Conservation (phyloP, 352 stramenopile species). For the Pythium grandisporangium region DNA sequence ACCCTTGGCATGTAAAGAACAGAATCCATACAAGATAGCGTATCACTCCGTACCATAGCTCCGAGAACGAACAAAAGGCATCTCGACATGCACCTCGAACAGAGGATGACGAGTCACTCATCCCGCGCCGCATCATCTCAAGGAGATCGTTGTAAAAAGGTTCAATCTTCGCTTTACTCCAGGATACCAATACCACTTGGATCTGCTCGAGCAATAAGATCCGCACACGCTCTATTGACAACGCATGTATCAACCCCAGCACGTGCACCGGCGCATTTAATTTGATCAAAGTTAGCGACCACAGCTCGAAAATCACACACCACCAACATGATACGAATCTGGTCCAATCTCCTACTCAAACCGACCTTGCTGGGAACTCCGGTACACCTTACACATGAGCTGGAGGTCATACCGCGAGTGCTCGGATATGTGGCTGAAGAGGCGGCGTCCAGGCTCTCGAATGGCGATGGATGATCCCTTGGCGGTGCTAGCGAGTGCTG, state of each 20-base stretch:
- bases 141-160: conserved; percentile 35
- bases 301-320: too few relatives aligned
- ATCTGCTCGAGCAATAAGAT: conserved; percentile 51
- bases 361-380: conserved; percentile 34
- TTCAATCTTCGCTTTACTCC: conserved; percentile 34
- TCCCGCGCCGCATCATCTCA: conserved; percentile 31
- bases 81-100: conserved; percentile 41
- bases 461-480: conserved; percentile 46
- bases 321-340: too few relatives aligned
- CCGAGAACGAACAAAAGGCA: conserved; percentile 29
- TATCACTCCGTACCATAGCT: conserved; percentile 49
- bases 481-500: conserved; percentile 32
- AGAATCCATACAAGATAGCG: too few relatives aligned
- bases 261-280: too few relatives aligned
- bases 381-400: conserved; percentile 33
- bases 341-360: too few relatives aligned
- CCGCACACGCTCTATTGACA: conserved; percentile 32
- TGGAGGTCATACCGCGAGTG: conserved; percentile 51
- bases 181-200: conserved; percentile 38
- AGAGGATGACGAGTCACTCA: conserved; percentile 27
- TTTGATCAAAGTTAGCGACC: too few relatives aligned
- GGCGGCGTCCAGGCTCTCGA: conserved; percentile 30
- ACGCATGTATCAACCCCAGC: neutral
- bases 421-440: conserved; percentile 48
- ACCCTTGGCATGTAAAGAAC: too few relatives aligned